Conservation (phyloP, 2,329 filamentous ascomycete genomes). For the Pezicula neosporulosa region DNA sequence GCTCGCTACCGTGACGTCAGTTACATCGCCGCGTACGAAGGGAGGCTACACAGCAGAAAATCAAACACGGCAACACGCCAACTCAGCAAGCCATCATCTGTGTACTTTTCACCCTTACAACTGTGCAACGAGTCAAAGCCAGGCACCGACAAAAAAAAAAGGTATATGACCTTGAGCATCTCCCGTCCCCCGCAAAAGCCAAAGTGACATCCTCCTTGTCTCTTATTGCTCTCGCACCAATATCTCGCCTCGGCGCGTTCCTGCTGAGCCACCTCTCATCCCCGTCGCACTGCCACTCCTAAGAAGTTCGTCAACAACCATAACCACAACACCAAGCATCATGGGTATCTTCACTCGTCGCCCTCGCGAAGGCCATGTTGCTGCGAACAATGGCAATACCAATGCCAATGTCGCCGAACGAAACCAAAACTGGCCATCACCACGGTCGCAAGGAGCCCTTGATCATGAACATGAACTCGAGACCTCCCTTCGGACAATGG, state of each 20-base stretch:
- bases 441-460: constrained; percentile 13
- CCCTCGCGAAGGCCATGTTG: constrained; percentile 8
- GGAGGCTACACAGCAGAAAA: too few species aligned
- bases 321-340: neutral
- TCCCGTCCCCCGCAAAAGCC: neutral
- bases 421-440: constrained; percentile 8
- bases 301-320: too few species aligned
- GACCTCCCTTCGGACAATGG: constrained; percentile 67
- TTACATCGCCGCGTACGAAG: too few species aligned
- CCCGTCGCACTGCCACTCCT: too few species aligned
- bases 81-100: too few species aligned
- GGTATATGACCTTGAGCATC: neutral
- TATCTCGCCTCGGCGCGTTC: too few species aligned
- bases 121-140: neutral
- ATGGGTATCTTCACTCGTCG: constrained; percentile 19
- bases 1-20: too few species aligned
- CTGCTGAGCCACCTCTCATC: too few species aligned
- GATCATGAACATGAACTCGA: constrained; percentile 38
- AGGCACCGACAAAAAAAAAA: neutral
- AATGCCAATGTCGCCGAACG: constrained; percentile 10
- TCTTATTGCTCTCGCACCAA: too few species aligned
- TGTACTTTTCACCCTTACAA: too few species aligned
- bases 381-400: constrained; percentile 6
- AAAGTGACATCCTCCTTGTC: too few species aligned
- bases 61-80: too few species aligned